Percentiles rank a stretch among this genome's conserved stretches.
Evolutionary conservation across 2,329 filamentous ascomycete species (phyloP).

Genomic region (Trichoderma sp.): DNA sequence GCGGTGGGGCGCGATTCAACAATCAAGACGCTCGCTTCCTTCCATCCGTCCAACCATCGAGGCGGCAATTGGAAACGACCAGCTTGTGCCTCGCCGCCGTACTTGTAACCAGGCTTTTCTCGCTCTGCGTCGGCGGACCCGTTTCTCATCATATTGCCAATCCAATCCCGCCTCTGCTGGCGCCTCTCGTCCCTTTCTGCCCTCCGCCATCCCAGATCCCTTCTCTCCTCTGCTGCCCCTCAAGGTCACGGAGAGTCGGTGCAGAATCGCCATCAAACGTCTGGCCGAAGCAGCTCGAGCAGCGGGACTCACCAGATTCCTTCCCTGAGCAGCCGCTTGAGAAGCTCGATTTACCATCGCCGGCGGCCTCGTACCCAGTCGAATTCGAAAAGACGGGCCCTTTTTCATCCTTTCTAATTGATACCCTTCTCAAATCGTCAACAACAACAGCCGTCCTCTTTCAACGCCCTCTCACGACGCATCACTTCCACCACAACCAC

Average conservation of each 20-base stretch:
- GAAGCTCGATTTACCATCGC: constrained; percentile 21
- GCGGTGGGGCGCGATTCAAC: constrained; percentile 44
- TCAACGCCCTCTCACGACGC: constrained; percentile 31
- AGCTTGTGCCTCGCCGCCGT: background rate
- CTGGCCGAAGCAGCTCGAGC: constrained; percentile 19
- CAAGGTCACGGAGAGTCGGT: constrained; percentile 33
- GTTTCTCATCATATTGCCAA: constrained; percentile 29
- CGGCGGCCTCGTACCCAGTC: background rate
- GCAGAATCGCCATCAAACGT: constrained; percentile 18
- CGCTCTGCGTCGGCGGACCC: background rate
- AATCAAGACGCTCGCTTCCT: constrained; percentile 36
- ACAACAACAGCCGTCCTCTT: background rate
- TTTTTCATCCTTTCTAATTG: constrained; percentile 3
- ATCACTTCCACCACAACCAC: constrained; percentile 30
- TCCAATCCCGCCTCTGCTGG: constrained; percentile 26
- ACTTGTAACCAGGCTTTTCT: constrained; percentile 16
- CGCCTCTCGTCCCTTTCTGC: constrained; percentile 12
- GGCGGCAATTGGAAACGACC: constrained; percentile 10
- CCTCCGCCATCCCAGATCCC: constrained; percentile 1
- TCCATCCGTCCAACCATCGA: constrained; percentile 33
- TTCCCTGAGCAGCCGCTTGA: constrained; percentile 4
- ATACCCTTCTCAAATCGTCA: constrained; percentile 9
- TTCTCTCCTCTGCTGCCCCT: constrained; percentile 24
- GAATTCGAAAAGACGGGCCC: background rate
- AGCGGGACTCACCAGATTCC: constrained; percentile 10